Base-by-base conservation (phyloP, 2,329 filamentous ascomycete species). In the Pseudogymnoascus sp. region DNA sequence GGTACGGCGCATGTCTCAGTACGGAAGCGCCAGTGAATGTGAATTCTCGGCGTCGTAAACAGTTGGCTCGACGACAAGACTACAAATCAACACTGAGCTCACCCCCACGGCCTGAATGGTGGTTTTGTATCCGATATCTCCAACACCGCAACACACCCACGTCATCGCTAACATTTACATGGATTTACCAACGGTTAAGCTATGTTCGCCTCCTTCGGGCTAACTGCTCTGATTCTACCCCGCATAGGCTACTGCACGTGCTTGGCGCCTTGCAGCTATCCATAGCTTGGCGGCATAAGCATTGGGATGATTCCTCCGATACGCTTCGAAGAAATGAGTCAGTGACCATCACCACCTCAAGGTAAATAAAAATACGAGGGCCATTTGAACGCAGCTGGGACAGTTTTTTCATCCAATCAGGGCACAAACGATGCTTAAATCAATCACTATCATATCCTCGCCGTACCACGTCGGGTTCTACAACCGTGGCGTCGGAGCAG, bases 391-490 rank as follows among this genome's bases (percentile, higher is more conserved):
- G 14, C n/a, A 9, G 2, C n/a, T 18, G 28, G 34, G n/a, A 31
- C 49, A 56, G 5, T 9, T 3, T 9, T 14, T 5, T 16, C 25
- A 25, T 53, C 49, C 28, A 56, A 56, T 56, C 4, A 62, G 34
- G 38, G 12, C 23, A 14, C 25, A 43, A 23, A 34, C 31, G 3
- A 28, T 23, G n/a, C 37, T 62, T 14, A 34, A 49, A n/a, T 73
- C 71, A 18, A 67, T 75, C 61, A 73, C 74, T 6, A 63, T 77
- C 62, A 75, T 77, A 62, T 71, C 72, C 28, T 74, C 74, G 0
- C 77, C 76, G 0, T 78, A 77, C 68, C 77, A 78, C 60, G 72
- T 76, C 60, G 76, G 77, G 37, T 63, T 72, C 34, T 71, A 69
- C 40, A 68, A 76, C 62, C 71, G 73, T 53, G 72, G 73, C 5